Evolutionary conservation across 225 moss, liverwort and hornwort species (phyloP).

Genomic region (Asterella californica): DNA sequence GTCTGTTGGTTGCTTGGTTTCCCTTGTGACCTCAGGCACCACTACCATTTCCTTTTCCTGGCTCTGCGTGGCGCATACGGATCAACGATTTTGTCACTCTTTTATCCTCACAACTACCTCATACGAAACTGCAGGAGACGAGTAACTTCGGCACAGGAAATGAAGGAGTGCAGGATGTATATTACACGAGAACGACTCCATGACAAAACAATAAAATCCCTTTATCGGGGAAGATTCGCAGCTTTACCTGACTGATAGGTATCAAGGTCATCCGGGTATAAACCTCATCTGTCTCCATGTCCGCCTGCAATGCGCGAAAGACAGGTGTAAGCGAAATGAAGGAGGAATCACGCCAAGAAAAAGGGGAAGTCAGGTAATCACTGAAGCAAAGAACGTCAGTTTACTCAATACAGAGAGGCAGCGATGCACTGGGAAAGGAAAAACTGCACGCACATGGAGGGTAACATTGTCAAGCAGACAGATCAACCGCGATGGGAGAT

Average conservation of each 20-base stretch:
- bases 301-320: constrained; percentile 35
- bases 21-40: constrained; percentile 33
- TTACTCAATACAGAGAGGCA: background rate
- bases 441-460: constrained; percentile 40
- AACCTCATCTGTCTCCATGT: constrained; percentile 56
- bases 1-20: constrained; percentile 50
- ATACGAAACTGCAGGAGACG: background rate
- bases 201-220: background rate
- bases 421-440: background rate
- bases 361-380: background rate
- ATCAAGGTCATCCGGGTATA: constrained; percentile 57
- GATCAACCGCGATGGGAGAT: constrained; percentile 49
- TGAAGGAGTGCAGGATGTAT: background rate
- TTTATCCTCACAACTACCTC: no score
- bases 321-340: background rate
- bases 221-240: background rate
- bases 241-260: constrained; percentile 42
- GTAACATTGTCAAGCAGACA: constrained; percentile 58
- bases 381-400: background rate
- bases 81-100: background rate
- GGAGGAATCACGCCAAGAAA: background rate
- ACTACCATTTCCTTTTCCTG: constrained; percentile 46
- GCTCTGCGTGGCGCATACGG: constrained; percentile 24
- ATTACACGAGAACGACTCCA: background rate
- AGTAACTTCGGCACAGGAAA: background rate